Conservation (phyloP, 2,329 filamentous ascomycete species). For the Blastomyces parvus region DNA sequence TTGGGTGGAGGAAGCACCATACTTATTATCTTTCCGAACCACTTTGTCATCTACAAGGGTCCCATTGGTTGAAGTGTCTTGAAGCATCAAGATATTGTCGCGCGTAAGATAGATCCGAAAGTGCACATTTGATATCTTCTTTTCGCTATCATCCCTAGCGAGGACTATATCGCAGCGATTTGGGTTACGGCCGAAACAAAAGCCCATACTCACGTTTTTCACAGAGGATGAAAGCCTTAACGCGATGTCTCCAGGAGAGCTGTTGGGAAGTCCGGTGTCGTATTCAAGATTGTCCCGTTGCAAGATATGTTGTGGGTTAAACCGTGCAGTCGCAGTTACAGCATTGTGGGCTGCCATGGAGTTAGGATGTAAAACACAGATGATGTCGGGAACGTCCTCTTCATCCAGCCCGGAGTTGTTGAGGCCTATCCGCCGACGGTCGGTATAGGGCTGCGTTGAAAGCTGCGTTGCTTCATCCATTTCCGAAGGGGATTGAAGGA, state of each 20-base stretch:
- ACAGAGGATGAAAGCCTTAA: slow-evolving; percentile 66
- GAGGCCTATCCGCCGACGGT: slow-evolving; percentile 68
- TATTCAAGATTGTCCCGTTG: slow-evolving; percentile 40
- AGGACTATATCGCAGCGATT: slow-evolving; percentile 62
- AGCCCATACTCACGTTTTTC: slow-evolving; percentile 61
- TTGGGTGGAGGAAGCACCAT: slow-evolving; percentile 39
- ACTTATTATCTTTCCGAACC: slow-evolving; percentile 46
- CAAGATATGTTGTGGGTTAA: slow-evolving; percentile 52
- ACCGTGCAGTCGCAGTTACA: slow-evolving; percentile 48
- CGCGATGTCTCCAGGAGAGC: slow-evolving; percentile 52
- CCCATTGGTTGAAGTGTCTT: slow-evolving; percentile 93
- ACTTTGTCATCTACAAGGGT: slow-evolving; percentile 71
- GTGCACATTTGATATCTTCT: slow-evolving; percentile 81
- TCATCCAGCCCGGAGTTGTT: slow-evolving; percentile 76
- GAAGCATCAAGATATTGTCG: slow-evolving; percentile 79
- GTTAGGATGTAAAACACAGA: slow-evolving; percentile 76
- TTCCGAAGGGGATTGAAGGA: background rate
- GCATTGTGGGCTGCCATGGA: slow-evolving; percentile 63
- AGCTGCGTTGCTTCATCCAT: slow-evolving; percentile 45
- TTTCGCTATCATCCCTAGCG: slow-evolving; percentile 57
- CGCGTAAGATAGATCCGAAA: slow-evolving; percentile 87
- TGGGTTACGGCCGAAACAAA: slow-evolving; percentile 73
- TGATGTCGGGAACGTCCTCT: slow-evolving; percentile 75
- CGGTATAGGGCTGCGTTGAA: slow-evolving; percentile 69
- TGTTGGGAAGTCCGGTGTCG: slow-evolving; percentile 26